phyloP scores from a whole-genome alignment of 1,284 basidiomycete species.

The Cryptococcus amylolentus region DNA sequence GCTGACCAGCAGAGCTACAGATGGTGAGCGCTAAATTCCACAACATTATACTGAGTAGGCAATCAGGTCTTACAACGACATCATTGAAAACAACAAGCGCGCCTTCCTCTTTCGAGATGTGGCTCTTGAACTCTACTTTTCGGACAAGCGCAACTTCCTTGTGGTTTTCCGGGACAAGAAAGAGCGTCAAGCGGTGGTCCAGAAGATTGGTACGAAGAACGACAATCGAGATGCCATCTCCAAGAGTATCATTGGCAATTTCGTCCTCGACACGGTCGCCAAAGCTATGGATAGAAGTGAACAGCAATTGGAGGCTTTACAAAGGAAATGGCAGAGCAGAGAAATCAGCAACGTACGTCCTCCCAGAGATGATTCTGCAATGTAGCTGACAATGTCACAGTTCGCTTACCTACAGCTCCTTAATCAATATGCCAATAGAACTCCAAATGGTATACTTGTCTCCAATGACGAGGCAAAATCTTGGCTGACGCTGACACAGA shows the following conservation, averaged over 20 bases:
- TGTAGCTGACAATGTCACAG: slow-evolving; percentile 48
- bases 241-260: slow-evolving; percentile 43
- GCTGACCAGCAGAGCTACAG: slow-evolving; percentile 67
- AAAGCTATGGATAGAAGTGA: slow-evolving; percentile 45
- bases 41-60: slow-evolving; percentile 7
- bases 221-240: slow-evolving; percentile 43
- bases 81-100: slow-evolving; percentile 72
- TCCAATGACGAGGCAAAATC: slow-evolving; percentile 11
- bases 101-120: slow-evolving; percentile 87
- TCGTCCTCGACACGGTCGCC: slow-evolving; percentile 48
- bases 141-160: slow-evolving; percentile 76
- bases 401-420: slow-evolving; percentile 81
- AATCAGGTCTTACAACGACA: slow-evolving; percentile 69
- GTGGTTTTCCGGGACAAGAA: slow-evolving; percentile 71
- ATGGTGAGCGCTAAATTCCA: slow-evolving; percentile 57
- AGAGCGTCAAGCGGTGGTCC: slow-evolving; percentile 62
- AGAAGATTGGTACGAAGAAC: slow-evolving; percentile 54
- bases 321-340: slow-evolving; percentile 72
- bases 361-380: not conserved
- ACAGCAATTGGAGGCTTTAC: slow-evolving; percentile 46
- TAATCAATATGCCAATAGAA: slow-evolving; percentile 86
- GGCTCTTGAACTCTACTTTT: slow-evolving; percentile 84
- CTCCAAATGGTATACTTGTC: slow-evolving; percentile 61
- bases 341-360: slow-evolving; percentile 80
- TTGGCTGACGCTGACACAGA: slow-evolving; percentile 48